Conservation (phyloP, 495 filamentous ascomycete species). For the Neurospora hispaniola region DNA sequence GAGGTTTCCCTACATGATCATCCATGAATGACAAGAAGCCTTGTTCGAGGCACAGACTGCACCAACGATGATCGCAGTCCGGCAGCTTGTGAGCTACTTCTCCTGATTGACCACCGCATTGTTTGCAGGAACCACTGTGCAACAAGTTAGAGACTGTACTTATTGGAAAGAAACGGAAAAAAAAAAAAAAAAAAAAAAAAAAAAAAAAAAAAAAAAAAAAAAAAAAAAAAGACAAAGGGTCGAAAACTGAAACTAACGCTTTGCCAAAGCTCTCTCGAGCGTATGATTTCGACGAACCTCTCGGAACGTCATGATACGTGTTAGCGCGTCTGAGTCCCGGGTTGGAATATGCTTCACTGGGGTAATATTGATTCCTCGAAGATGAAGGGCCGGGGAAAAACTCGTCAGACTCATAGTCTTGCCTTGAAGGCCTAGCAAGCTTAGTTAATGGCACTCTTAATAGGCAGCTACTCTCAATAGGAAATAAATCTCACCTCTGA, state of each 20-base stretch:
- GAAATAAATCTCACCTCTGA: constrained; percentile 22
- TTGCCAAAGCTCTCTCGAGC: background rate
- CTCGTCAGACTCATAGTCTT: constrained; percentile 30
- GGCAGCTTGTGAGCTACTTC: constrained; percentile 6
- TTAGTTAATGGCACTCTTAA: constrained; percentile 9
- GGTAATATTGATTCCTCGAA: background rate
- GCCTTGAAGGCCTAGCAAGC: constrained; percentile 16
- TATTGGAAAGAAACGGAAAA: too few relatives aligned
- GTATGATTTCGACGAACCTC: constrained; percentile 1
- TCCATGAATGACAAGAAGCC: constrained; percentile 62
- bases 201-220: background rate
- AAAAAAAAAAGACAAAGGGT: background rate
- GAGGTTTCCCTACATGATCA: constrained; percentile 72
- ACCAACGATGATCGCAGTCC: constrained; percentile 65
- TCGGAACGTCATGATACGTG: background rate
- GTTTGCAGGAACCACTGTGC: background rate
- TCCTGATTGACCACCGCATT: background rate
- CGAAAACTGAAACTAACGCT: background rate
- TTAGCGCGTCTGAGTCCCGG: background rate
- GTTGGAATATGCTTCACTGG: background rate
- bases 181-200: background rate
- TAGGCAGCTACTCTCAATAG: background rate
- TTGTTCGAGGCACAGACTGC: constrained; percentile 58
- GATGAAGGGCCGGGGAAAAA: constrained; percentile 14
- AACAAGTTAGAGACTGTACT: background rate